Evolutionary conservation across 768 basidiomycete genomes (phyloP).

Genomic region (Nidularia sp.): DNA sequence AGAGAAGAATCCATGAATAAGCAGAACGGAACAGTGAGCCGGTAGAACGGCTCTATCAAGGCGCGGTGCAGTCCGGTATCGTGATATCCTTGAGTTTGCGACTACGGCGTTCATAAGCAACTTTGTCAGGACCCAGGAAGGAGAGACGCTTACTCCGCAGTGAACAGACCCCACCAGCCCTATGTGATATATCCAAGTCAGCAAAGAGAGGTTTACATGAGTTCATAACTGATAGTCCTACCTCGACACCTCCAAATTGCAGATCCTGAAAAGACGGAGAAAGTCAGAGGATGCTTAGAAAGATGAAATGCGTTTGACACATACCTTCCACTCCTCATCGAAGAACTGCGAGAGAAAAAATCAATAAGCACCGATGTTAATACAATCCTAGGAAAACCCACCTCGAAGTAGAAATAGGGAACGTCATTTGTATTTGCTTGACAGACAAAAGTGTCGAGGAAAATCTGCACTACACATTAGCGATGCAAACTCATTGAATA

Average conservation of each 20-base stretch:
- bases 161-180: constrained; percentile 48
- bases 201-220: background rate
- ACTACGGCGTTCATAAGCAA: constrained; percentile 25
- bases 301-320: constrained; percentile 7
- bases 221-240: constrained; percentile 5
- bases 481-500: background rate
- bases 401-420: constrained; percentile 86
- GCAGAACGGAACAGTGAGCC: no score
- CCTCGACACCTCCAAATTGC: constrained; percentile 75
- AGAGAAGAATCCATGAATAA: no score
- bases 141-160: constrained; percentile 31
- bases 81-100: constrained; percentile 67
- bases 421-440: constrained; percentile 74
- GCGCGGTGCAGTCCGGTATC: constrained; percentile 52
- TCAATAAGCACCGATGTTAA: background rate
- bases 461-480: constrained; percentile 41
- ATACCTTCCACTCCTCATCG: constrained; percentile 80
- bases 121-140: background rate
- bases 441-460: constrained; percentile 88
- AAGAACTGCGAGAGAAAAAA: constrained; percentile 40
- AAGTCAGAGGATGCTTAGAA: no score
- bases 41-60: constrained; percentile 11
- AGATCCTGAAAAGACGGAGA: constrained; percentile 28
- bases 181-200: constrained; percentile 1
- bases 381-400: constrained; percentile 17